Base-by-base conservation (phyloP, 2,329 filamentous ascomycete genomes). In the Blastomyces gilchristii region DNA sequence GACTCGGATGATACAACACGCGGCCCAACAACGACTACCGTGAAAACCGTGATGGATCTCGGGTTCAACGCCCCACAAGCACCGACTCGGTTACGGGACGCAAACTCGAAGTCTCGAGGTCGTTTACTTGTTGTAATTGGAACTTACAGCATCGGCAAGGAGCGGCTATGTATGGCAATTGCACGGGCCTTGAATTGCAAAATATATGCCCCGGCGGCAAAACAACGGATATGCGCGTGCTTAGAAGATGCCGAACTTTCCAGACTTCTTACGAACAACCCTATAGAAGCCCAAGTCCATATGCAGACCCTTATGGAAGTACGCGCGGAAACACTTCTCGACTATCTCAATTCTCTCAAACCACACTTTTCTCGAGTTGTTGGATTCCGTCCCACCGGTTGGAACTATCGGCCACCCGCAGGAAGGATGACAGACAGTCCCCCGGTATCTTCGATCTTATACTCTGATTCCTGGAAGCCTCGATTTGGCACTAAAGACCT, bases 291-390 rank as follows among this genome's bases (percentile, higher is more conserved):
- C 0, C 93, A 97, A 75, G 91, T 99, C 0, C 94, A 99, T 76
- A 97, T 99, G 92, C 95, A 96, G 69, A 91, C 89, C 70, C 81
- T 99, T 11, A 94, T 94, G 81, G 93, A 97, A 74, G 91, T 99
- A 68, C 87, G 91, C 34, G 87, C 91, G 43, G 92, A 97, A 68
- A 96, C 93, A 0, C 68, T 99, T 0, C 86, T 90, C 67, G 92
- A 96, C 65, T 99, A 99, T 70, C 83, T 97, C 6, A 85, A 87
- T 69, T 82, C 84, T 45, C 89, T 91, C 77, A 88, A 87, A 66
- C 87, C 89, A 7, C 86, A 90, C 68, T 99, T 97, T 74, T 86
- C 86, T 16, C 87, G 90, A 61, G 86, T 96, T 56, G 88, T 97
- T 22, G 94, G 92, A 4, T 96, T 99, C 75, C 84, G 92, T 0